Conservation (phyloP, 495 filamentous ascomycete species). For the Immersiella caudata region DNA sequence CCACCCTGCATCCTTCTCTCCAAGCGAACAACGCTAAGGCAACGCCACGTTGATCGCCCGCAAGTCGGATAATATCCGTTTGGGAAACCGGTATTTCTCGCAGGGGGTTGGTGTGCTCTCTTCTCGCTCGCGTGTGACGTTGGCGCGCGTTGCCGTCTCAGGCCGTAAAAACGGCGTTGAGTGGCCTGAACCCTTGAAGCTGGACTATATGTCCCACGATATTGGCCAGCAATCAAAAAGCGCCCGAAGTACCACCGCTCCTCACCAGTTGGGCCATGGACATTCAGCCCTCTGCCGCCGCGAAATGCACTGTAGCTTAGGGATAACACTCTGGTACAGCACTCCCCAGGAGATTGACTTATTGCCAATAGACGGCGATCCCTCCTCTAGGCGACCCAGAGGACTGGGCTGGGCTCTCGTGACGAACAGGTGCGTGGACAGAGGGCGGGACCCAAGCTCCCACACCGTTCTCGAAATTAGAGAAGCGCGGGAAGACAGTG, state of each 20-base stretch:
- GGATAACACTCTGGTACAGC: slow-evolving; percentile 5
- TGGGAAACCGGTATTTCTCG: slow-evolving; percentile 37
- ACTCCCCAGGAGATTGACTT: background rate
- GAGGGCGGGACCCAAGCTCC: background rate
- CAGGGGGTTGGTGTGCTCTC: slow-evolving; percentile 26
- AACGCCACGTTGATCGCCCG: slow-evolving; percentile 41
- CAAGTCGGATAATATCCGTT: slow-evolving; percentile 36
- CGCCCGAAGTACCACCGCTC: slow-evolving; percentile 41
- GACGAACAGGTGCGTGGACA: slow-evolving; percentile 8
- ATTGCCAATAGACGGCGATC: slow-evolving; percentile 7
- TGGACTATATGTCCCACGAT: slow-evolving; percentile 31
- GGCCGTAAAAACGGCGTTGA: slow-evolving; percentile 12
- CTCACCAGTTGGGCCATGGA: slow-evolving; percentile 26
- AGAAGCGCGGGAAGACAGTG: too few species aligned
- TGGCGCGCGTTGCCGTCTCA: slow-evolving; percentile 18
- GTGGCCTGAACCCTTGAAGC: slow-evolving; percentile 17
- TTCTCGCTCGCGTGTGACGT: slow-evolving; percentile 25
- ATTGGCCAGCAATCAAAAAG: slow-evolving; percentile 44
- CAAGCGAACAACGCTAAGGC: slow-evolving; percentile 37
- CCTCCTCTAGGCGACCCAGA: slow-evolving; percentile 3
- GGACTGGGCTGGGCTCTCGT: background rate
- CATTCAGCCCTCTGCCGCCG: slow-evolving; percentile 22
- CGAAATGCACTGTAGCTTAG: background rate
- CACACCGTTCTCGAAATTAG: background rate
- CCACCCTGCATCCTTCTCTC: slow-evolving; percentile 18